Evolutionary conservation across 768 basidiomycete species (phyloP).

Genomic region (Collybia sp.): DNA sequence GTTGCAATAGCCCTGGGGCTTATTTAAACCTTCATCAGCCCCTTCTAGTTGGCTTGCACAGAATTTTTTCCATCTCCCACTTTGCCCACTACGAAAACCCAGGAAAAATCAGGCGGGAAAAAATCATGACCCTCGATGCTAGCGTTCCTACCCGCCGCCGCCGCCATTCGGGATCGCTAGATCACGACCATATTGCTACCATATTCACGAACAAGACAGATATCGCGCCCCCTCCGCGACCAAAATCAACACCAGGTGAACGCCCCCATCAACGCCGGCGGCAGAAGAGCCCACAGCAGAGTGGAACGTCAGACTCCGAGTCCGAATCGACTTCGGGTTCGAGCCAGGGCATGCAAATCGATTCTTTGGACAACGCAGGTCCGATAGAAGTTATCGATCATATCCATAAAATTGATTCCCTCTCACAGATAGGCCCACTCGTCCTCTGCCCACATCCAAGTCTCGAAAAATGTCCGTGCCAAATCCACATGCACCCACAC

Average conservation of each 20-base stretch:
- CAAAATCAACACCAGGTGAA: conserved; percentile 72
- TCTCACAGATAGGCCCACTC: conserved; percentile 49
- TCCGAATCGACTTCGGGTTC: conserved; percentile 8
- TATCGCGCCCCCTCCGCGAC: conserved; percentile 55
- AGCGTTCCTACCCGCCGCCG: conserved; percentile 43
- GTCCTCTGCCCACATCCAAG: conserved; percentile 55
- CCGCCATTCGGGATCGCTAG: conserved; percentile 58
- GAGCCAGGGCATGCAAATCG: conserved; percentile 24
- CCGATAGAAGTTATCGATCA: conserved; percentile 10
- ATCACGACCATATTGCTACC: conserved; percentile 28
- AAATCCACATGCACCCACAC: conserved; percentile 40
- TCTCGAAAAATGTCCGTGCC: conserved; percentile 43
- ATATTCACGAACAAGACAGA: conserved; percentile 14
- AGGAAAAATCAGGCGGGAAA: neutral
- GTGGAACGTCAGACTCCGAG: conserved; percentile 28
- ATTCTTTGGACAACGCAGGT: conserved; percentile 16
- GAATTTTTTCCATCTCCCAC: too few species aligned
- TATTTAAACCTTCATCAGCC: too few species aligned
- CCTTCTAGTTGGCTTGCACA: too few species aligned
- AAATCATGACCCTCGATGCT: conserved; percentile 12
- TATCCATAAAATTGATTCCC: neutral
- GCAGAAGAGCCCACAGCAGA: conserved; percentile 35
- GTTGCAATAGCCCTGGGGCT: too few species aligned
- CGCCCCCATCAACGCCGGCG: conserved; percentile 45
- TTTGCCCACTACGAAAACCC: too few species aligned